Evolutionary conservation across 805 yeast genomes (phyloP), one percentile per base, ranked within the genome.

Genomic region (Torulaspora maleeae): DNA sequence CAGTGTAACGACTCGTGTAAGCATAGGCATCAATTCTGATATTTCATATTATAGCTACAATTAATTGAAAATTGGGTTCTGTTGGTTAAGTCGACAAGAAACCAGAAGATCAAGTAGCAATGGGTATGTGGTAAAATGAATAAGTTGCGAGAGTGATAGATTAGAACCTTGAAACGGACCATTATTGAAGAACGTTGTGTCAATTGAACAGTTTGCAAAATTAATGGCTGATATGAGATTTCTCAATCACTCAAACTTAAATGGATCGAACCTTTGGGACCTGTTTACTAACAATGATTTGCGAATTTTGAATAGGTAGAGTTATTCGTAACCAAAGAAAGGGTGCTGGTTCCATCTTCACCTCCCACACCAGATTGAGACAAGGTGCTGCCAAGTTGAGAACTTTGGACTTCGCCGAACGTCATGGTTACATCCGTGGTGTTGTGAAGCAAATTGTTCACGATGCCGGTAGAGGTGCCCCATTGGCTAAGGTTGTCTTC

Each of bases 281-380:
- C 4, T 7, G 30, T 44, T 45, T 51, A 52, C 59, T 55, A 55
- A 53, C 57, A 48, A 41, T 27, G 29, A 22, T 29, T 32, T 27
- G 13, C 16, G 36, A 13, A 16, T 48, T 54, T 44, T 32, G 22
- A 45, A 67, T 67, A 82, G 96, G 96, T 86, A 88, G 98, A 85
- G 99, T 93, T 79, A 93, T 93, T 82, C 95, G 99, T 82, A 93
- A 93, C 85, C 99, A 93, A 85, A 90, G 99, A 89, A 93, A 93
- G 82, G 98, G 98, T 86, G 96, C 96, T 77, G 98, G 99, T 74
- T 91, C 98, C 71, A 89, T 93, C 83, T 93, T 93, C 89, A 85
- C 95, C 74, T 83, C 99, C 71, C 95, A 91, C 93, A 91, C 98
- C 83, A 91, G 98, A 80, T 87, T 93, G 77, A 89, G 99, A 86